Conservation (phyloP, 305 asterid species). For the Plantago lanceolata region DNA sequence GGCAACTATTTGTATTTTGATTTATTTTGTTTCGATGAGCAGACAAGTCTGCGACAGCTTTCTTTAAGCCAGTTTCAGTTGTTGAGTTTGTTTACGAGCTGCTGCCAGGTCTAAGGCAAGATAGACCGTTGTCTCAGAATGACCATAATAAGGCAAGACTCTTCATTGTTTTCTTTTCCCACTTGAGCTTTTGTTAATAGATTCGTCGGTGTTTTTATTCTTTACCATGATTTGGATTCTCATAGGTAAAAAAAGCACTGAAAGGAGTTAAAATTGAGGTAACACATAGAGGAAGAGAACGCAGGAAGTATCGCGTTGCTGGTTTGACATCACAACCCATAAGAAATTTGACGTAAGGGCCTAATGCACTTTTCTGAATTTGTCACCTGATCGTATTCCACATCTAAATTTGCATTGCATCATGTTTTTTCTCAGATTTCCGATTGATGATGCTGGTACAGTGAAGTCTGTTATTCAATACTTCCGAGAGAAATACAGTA, state of each 20-base stretch:
- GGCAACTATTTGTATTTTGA: neutral
- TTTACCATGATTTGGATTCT: slow-evolving; percentile 14
- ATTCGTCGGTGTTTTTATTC: neutral
- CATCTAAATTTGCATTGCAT: neutral
- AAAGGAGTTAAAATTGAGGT: slow-evolving; percentile 81
- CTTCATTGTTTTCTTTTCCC: too few species aligned
- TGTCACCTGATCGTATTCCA: too few species aligned
- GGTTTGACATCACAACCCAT: slow-evolving; percentile 71
- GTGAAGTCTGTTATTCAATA: slow-evolving; percentile 58
- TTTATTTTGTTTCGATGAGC: slow-evolving; percentile 23
- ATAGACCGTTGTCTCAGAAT: slow-evolving; percentile 81
- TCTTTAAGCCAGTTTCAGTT: slow-evolving; percentile 90
- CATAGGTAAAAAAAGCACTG: slow-evolving; percentile 68
- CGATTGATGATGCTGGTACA: slow-evolving; percentile 57
- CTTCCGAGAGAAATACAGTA: slow-evolving; percentile 55
- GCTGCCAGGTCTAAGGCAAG: slow-evolving; percentile 65
- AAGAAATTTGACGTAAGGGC: slow-evolving; percentile 55
- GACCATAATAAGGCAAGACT: slow-evolving; percentile 83
- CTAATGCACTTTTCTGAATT: too few species aligned
- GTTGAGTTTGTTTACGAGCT: slow-evolving; percentile 79
- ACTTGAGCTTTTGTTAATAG: neutral
- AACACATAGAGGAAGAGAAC: slow-evolving; percentile 56
- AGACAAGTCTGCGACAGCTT: slow-evolving; percentile 99
- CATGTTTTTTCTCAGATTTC: slow-evolving; percentile 41
- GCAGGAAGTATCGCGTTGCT: slow-evolving; percentile 32